Percentiles rank a stretch among this genome's conserved stretches.
phyloP scores from a whole-genome alignment of 176 grass and related monocot genomes.

The Bromus sterilis region DNA sequence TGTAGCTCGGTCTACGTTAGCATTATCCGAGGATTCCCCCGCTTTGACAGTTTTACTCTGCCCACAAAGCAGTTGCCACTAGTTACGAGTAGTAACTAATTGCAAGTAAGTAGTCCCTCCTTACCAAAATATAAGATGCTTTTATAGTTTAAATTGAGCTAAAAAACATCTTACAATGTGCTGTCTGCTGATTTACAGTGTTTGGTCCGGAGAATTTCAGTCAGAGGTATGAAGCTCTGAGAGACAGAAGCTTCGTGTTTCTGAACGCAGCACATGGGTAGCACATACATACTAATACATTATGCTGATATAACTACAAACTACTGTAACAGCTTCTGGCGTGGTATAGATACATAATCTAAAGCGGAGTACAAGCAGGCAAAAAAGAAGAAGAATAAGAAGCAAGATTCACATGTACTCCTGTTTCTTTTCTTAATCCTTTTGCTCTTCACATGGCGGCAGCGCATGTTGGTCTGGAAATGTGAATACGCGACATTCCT shows the following conservation, averaged over 20 bases:
- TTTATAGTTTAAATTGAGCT: too few species aligned
- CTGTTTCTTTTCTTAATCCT: not conserved
- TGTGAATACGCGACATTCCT: not conserved
- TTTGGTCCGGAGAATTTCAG: conserved; percentile 8
- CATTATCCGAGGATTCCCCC: conserved; percentile 12
- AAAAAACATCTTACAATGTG: not conserved
- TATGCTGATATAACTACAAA: not conserved
- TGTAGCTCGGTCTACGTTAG: too few species aligned
- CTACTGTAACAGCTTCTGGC: not conserved
- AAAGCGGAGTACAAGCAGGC: not conserved
- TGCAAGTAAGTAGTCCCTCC: too few species aligned
- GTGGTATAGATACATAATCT: not conserved
- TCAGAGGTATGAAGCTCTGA: not conserved
- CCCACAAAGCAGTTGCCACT: not conserved
- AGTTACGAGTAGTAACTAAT: not conserved
- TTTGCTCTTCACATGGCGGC: not conserved
- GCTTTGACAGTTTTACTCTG: not conserved
- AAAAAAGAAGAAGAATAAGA: not conserved
- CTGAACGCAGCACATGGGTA: conserved; percentile 10
- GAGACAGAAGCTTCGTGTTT: conserved; percentile 27
- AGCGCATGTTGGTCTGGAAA: not conserved
- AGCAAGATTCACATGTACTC: not conserved
- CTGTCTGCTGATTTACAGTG: not conserved
- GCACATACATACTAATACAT: not conserved
- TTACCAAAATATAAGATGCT: too few species aligned